Conservation (phyloP, 306 rosid genomes). For the Albizia julibrissin region DNA sequence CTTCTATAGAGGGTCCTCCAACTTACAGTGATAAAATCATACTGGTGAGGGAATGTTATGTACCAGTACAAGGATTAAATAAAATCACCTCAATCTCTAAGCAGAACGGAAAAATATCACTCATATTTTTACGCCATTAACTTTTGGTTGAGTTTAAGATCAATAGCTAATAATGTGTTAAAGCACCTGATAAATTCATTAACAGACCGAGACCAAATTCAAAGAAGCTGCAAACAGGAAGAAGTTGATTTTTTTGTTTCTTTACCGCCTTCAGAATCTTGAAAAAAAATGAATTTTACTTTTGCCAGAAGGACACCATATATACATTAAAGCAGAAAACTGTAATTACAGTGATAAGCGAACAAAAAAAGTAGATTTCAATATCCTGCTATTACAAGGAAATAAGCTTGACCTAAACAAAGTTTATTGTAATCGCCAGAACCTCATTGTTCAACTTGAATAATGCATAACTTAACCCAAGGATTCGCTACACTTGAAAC, state of each 20-base stretch:
- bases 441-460: background rate
- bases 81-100: conserved; percentile 16
- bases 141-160: background rate
- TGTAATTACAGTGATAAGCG: background rate
- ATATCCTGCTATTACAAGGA: conserved; percentile 12
- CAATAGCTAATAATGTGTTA: background rate
- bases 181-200: conserved; percentile 16
- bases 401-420: background rate
- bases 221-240: background rate
- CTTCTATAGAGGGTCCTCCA: conserved; percentile 1
- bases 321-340: background rate
- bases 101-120: conserved; percentile 14
- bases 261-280: background rate
- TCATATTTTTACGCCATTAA: conserved; percentile 11
- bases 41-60: background rate
- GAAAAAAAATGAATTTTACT: background rate
- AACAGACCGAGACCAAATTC: background rate
- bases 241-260: background rate
- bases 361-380: background rate
- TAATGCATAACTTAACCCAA: background rate
- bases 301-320: conserved; percentile 4
- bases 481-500: background rate
- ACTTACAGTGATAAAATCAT: conserved; percentile 4
- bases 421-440: background rate
- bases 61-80: background rate